phyloP scores from a whole-genome alignment of 1,139 yeast genomes.

The Magnusiomyces ingens region DNA sequence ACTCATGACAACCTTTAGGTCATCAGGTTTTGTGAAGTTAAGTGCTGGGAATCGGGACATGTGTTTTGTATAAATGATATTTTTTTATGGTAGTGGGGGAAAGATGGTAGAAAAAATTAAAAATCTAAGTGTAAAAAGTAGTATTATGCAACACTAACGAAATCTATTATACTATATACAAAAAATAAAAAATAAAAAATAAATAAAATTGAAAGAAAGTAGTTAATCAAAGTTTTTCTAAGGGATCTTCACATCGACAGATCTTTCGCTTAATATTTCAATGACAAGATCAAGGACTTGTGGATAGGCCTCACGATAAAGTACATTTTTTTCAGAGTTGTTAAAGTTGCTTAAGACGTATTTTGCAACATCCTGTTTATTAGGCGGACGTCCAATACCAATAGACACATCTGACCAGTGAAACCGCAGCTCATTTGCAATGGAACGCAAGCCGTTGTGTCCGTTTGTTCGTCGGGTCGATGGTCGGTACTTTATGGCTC shows the following conservation, averaged over 20 bases:
- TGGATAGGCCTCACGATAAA: slow-evolving; percentile 38
- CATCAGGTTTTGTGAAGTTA: slow-evolving; percentile 24
- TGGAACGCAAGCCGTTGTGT: slow-evolving; percentile 61
- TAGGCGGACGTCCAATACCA: slow-evolving; percentile 65
- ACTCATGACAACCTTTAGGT: slow-evolving; percentile 24
- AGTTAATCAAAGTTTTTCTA: too few species aligned
- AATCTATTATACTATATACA: too few species aligned
- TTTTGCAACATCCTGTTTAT: slow-evolving; percentile 44
- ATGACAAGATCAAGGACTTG: slow-evolving; percentile 36
- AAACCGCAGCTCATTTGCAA: background rate
- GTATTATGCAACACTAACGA: too few species aligned
- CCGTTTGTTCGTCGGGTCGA: slow-evolving; percentile 61
- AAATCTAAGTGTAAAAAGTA: too few species aligned
- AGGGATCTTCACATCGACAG: slow-evolving; percentile 1
- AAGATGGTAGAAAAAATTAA: background rate
- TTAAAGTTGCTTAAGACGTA: slow-evolving; percentile 52
- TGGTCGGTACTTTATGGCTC: slow-evolving; percentile 52
- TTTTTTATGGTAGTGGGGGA: background rate
- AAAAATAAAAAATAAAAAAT: too few species aligned
- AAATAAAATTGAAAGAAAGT: too few species aligned
- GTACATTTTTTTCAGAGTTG: slow-evolving; percentile 32
- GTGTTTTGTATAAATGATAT: background rate
- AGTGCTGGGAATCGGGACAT: background rate
- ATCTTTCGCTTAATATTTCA: slow-evolving; percentile 20
- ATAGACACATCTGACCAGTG: slow-evolving; percentile 35